Evolutionary conservation across 257 asterid genomes (phyloP), one percentile per base, ranked within the genome.

Genomic region (Solanum tarapatanum): DNA sequence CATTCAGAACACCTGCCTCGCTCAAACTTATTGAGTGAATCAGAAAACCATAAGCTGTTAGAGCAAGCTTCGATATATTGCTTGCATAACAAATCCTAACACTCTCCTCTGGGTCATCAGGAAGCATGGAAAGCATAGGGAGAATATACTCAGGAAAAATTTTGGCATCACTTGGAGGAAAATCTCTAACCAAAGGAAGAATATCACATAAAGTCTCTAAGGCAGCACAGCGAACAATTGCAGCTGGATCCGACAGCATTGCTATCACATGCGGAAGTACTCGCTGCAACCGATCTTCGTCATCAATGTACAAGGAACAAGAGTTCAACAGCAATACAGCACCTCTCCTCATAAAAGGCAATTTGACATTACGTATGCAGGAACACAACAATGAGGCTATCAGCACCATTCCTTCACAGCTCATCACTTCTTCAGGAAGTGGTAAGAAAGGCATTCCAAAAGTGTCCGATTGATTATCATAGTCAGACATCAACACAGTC

Each of bases 141-240:
- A 97, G 96, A 88, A 96, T 96, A 90, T 97, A 97, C 90, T 97
- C 99, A 0, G 99, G 99, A 89, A 97, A 97, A 11, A 97, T 97
- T 94, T 97, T 97, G 93, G 99, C 99, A 91, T 97, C 99, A 91
- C 99, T 97, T 1, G 99, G 99, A 86, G 99, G 99, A 86, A 97
- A 97, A 91, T 96, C 99, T 91, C 99, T 91, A 86, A 97, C 96
- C 58, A 96, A 88, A 89, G 99, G 98, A 88, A 97, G 98, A 92
- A 97, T 96, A 92, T 97, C 99, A 60, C 99, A 97, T 88, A 96
- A 87, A 87, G 99, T 94, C 92, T 97, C 99, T 80, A 97, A 88
- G 39, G 99, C 98, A 84, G 99, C 99, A 91, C 96, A 97, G 36
- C 99, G 98, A 82, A 97, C 99, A 86, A 97, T 96, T 83, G 99